Evolutionary conservation across 148 eudicot species (phyloP), one percentile per base, ranked within the genome.

Genomic region (Nepenthes mirabilis): DNA sequence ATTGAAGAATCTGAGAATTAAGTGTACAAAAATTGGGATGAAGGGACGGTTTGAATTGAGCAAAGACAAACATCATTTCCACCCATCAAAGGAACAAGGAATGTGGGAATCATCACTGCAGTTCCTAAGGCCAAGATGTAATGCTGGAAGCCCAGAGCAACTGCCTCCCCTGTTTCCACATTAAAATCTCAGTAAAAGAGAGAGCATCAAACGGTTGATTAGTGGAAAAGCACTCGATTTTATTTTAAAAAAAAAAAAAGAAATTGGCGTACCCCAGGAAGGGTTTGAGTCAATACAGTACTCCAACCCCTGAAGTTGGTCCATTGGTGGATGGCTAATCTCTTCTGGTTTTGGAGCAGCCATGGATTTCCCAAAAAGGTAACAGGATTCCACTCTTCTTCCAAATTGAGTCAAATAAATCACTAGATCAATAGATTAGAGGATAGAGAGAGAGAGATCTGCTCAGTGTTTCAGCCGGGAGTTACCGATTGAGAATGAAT

Each of bases 251-350:
- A 62, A 51, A 12, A 47, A 35, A 12, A 47, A 63, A 67, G 52
- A 52, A 6, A 60, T 50, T n/a, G 40, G 65, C 69, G 76, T 80
- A 93, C 96, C 95, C 91, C 91, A 86, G 58, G 89, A 84, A 76
- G 99, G 99, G 74, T 88, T 88, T 6, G 96, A 93, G 60, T 93
- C 99, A 63, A 93, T 88, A 73, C 98, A 93, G 52, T 93, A 93
- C 83, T 93, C 98, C 40, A 93, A 78, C 3, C 96, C 99, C 50
- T 89, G 99, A 60, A 93, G 91, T 71, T 88, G 99, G 55, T 93
- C 96, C 83, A 78, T 89, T 56, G 96, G 87, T 62, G 89, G 91
- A 62, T 93, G 95, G 57, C 77, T 86, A 34, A 93, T 89, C 67
- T 84, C 95, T 55, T 91, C 98, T 60, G 81, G 77, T 74, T 93